These are phyloP conservation scores for Lavandula angustifolia DNA, from an alignment of 257 asterid species.

Conservation along the genomic window DNA sequence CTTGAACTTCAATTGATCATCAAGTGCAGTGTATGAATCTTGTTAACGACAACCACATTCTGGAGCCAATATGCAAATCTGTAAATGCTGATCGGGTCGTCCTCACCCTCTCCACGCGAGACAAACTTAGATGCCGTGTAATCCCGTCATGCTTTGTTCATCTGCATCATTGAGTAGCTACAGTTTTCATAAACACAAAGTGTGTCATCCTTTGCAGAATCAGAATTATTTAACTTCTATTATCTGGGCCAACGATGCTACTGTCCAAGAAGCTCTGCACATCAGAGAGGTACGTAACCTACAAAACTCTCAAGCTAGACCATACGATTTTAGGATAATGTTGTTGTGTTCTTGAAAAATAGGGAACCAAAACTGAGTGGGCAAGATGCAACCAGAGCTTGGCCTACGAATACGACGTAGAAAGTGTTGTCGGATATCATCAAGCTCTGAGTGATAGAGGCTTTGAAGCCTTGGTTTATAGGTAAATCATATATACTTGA, in stretches of 20 bases:
- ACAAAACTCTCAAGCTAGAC: too few relatives aligned
- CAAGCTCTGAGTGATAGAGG: slow-evolving; percentile 37
- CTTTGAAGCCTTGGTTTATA: slow-evolving; percentile 46
- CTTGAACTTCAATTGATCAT: too few relatives aligned
- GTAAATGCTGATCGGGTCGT: slow-evolving; percentile 26
- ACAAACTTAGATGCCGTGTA: slow-evolving; percentile 41
- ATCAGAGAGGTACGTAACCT: slow-evolving; percentile 40
- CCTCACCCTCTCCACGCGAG: slow-evolving; percentile 18
- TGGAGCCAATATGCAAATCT: slow-evolving; percentile 47
- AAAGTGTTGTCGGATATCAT: slow-evolving; percentile 31
- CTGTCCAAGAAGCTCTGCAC: slow-evolving; percentile 49
- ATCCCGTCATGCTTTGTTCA: neutral
- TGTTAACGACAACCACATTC: slow-evolving; percentile 2
- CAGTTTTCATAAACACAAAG: too few relatives aligned
- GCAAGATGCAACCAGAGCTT: slow-evolving; percentile 38
- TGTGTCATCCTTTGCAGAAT: slow-evolving; percentile 26
- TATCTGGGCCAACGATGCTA: slow-evolving; percentile 46
- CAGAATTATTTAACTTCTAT: slow-evolving; percentile 27
- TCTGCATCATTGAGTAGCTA: too few relatives aligned
- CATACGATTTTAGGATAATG: too few relatives aligned
- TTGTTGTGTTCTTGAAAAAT: too few relatives aligned
- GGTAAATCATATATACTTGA: slow-evolving; percentile 23
- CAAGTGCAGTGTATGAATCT: slow-evolving; percentile 35
- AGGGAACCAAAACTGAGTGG: slow-evolving; percentile 46
- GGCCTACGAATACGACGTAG: slow-evolving; percentile 22